These are phyloP conservation scores for Apiospora sp. DNA, from an alignment of 2,329 filamentous ascomycete species.

Conservation along the genomic window DNA sequence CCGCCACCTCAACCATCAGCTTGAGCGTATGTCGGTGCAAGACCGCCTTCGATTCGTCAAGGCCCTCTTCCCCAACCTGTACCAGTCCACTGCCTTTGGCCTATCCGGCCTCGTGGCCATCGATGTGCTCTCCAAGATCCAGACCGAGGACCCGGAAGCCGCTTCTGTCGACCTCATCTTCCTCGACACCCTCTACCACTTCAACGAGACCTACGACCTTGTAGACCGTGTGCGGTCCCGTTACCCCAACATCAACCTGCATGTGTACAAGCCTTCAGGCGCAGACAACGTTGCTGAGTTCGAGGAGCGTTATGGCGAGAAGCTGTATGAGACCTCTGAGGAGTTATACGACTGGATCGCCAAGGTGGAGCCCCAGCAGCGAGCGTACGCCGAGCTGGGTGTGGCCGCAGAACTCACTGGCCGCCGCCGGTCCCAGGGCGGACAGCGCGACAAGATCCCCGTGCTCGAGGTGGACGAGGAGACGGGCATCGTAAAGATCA, in stretches of 20 bases:
- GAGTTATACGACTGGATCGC: conserved; percentile 96
- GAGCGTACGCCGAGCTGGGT: conserved; percentile 86
- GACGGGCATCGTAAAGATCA: conserved; percentile 93
- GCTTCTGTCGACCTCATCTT: conserved; percentile 75
- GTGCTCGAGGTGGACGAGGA: conserved; percentile 92
- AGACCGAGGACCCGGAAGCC: conserved; percentile 66
- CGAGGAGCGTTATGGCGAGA: conserved; percentile 79
- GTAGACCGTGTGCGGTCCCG: conserved; percentile 76
- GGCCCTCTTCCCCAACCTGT: conserved; percentile 87
- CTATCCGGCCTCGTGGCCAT: conserved; percentile 82
- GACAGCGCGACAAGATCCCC: conserved; percentile 87
- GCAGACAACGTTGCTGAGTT: conserved; percentile 79
- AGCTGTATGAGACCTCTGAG: conserved; percentile 84
- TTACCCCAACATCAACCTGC: conserved; percentile 82
- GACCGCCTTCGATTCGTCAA: conserved; percentile 94
- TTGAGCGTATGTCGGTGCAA: conserved; percentile 87
- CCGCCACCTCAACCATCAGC: conserved; percentile 87
- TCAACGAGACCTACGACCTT: conserved; percentile 77
- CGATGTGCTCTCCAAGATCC: conserved; percentile 84
- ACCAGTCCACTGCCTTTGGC: conserved; percentile 85
- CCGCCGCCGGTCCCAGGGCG: conserved; percentile 89
- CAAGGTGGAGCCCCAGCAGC: conserved; percentile 95
- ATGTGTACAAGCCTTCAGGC: conserved; percentile 88
- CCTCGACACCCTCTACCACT: conserved; percentile 86
- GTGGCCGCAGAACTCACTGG: conserved; percentile 93